Evolutionary conservation across 176 grass and related monocot species (phyloP), one percentile per base, ranked within the genome.

Genomic region (Calamus simplicifolius): DNA sequence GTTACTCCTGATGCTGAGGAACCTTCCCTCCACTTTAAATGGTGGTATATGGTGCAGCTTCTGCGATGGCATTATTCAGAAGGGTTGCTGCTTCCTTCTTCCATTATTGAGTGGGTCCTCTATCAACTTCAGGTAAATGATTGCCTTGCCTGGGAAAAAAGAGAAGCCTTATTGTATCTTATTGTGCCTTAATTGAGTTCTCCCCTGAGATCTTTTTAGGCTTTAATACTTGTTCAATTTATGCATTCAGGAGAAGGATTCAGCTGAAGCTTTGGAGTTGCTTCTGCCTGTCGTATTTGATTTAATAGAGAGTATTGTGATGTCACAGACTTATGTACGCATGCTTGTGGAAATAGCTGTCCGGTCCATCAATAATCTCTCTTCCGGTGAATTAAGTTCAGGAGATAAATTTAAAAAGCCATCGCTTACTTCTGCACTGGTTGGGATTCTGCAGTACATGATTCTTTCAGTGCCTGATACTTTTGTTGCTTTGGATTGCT

Each of bases 401-500:
- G 43, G 58, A 2, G 81, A 86, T 78, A 82, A 58, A 57, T 52
- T 71, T 10, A 88, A 77, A 73, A 88, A 79, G 79, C 26, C 73
- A 73, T 83, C 85, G 50, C 69, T 93, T 68, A 55, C 74, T 66
- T 62, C 73, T 77, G 67, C 70, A 75, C 73, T 93, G 74, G 84
- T 81, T 71, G 85, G 89, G 77, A 79, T 93, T 58, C 52, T 98
- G 51, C 75, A 73, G 31, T 84, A 98, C 76, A 82, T 98, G 94
- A 79, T 93, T 57, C 64, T 98, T 58, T 61, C 81, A 31, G 94
- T 89, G 52, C 94, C 94, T 16, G 94, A 98, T 80, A 89, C 81
- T 27, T 98, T 98, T 81, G 94, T 98, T 75, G 88, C 94, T 62
- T 83, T 89, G 76, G 94, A 98, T 71, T 98, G 88, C 76, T 89